Percentiles rank a stretch among this genome's conserved stretches.
These are phyloP conservation scores for Limnanthes douglasii DNA, from an alignment of 345 rosid genomes.

Conservation along the genomic window DNA sequence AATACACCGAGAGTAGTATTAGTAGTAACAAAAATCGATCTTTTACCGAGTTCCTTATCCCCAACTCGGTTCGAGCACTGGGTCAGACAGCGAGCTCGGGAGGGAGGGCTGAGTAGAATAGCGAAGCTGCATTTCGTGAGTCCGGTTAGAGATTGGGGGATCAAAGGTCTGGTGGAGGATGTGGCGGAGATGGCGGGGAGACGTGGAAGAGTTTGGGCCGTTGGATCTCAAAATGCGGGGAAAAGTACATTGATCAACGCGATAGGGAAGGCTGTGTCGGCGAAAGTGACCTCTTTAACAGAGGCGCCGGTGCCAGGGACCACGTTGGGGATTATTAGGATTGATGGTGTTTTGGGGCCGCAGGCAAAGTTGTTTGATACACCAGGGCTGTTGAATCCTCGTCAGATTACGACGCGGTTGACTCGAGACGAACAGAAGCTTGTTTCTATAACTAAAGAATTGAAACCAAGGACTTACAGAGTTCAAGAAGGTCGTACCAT, in stretches of 20 bases:
- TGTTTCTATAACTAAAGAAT: slow-evolving; percentile 57
- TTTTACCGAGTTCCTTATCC: slow-evolving; percentile 58
- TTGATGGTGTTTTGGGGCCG: slow-evolving; percentile 72
- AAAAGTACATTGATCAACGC: slow-evolving; percentile 87
- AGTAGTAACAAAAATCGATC: slow-evolving; percentile 81
- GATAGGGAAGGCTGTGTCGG: slow-evolving; percentile 37
- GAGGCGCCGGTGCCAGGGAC: slow-evolving; percentile 96
- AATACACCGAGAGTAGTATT: slow-evolving; percentile 67
- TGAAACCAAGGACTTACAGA: slow-evolving; percentile 87
- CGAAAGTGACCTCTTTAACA: slow-evolving; percentile 45
- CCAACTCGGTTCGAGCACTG: slow-evolving; percentile 71
- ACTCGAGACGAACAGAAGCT: slow-evolving; percentile 89
- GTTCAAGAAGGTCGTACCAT: slow-evolving; percentile 69
- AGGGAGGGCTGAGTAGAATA: slow-evolving; percentile 53
- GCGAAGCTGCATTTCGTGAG: slow-evolving; percentile 78
- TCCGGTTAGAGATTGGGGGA: slow-evolving; percentile 71
- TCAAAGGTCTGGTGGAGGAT: slow-evolving; percentile 69
- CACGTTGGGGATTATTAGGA: slow-evolving; percentile 64
- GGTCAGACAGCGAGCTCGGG: slow-evolving; percentile 78
- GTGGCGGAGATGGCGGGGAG: slow-evolving; percentile 56
- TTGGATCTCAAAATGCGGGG: slow-evolving; percentile 85
- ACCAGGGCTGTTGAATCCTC: slow-evolving; percentile 73
- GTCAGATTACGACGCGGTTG: slow-evolving; percentile 73
- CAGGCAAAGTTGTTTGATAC: slow-evolving; percentile 83
- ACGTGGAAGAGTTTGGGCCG: slow-evolving; percentile 84